Base-by-base conservation (phyloP, 768 basidiomycete genomes). In the Hygrocybe punicea region DNA sequence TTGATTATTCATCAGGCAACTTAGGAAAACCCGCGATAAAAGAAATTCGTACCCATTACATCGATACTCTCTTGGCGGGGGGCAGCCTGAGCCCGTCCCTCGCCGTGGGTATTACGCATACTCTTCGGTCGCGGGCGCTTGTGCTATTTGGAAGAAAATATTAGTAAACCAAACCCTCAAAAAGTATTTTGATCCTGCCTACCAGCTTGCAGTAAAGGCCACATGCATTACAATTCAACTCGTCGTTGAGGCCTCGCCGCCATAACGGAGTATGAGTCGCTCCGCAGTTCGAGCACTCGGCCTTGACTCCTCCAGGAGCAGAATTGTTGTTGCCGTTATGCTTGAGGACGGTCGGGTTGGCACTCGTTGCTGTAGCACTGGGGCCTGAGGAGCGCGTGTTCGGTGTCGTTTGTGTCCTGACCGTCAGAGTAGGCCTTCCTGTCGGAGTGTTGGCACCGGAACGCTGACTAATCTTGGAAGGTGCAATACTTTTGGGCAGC, bases 211-310 rank as follows among this genome's bases (percentile, higher is more conserved):
- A 93, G 67, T 93, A 93, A 40, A 93, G 73, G 4, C 91, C 91
- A 60, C 91, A 93, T 0, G 91, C 91, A 63, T 93, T 93, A 67
- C 91, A 93, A 63, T 93, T 93, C 56, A 93, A 70, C 73, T 93
- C 91, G 61, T 93, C 91, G 60, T 92, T 93, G 62, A 93, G 70
- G 0, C 91, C 91, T 2, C 91, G 80, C 16, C 91, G 78, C 91
- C 91, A 93, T 24, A 93, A 80, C 6, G 91, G 91, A 0, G 91
- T 93, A 60, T 91, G 90, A 0, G 90, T 93, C 4, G 91, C 91
- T 19, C 91, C 91, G 63, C 91, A 93, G 70, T 92, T 93, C 6
- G 86, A 86, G 65, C 91, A 93, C 63, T 92, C 91, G 6, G 89
- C 88, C 73, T 92, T 93, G 57, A 80, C 79, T 42, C 81, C 80